Percentiles rank a stretch among this genome's conserved stretches.
phyloP scores from a whole-genome alignment of 2,329 filamentous ascomycete genomes.

The Botrytis fragariae region DNA sequence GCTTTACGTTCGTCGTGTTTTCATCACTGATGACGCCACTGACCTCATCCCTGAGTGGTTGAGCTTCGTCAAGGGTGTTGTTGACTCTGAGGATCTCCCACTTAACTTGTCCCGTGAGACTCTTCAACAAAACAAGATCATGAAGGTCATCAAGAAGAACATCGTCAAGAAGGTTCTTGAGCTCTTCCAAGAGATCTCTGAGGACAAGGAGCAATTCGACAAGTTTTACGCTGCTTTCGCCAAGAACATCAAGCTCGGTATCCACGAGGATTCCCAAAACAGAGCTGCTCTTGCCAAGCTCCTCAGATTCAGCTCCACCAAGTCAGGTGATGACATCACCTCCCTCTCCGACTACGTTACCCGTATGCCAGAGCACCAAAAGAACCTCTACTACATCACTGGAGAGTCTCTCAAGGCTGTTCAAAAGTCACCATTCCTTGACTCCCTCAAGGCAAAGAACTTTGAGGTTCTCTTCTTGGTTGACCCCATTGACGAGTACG shows the following conservation, averaged over 20 bases:
- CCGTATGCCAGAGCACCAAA: slow-evolving; percentile 99
- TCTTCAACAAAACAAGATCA: slow-evolving; percentile 99
- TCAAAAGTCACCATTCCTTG: slow-evolving; percentile 96
- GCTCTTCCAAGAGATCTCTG: slow-evolving; percentile 97
- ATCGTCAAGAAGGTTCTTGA: slow-evolving; percentile 99
- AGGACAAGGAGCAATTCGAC: slow-evolving; percentile 99
- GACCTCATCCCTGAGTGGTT: slow-evolving; percentile 99
- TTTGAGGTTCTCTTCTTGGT: slow-evolving; percentile 99
- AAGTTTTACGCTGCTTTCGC: slow-evolving; percentile 99
- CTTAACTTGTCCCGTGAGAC: slow-evolving; percentile 99
- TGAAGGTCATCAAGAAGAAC: slow-evolving; percentile 99
- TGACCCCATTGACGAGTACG: slow-evolving; percentile 72
- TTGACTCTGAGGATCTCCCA: slow-evolving; percentile 98
- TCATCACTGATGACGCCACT: slow-evolving; percentile 99
- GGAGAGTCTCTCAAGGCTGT: slow-evolving; percentile 99
- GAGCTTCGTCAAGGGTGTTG: slow-evolving; percentile 99
- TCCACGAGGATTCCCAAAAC: slow-evolving; percentile 99
- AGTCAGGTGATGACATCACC: slow-evolving; percentile 93
- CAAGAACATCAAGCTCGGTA: slow-evolving; percentile 99
- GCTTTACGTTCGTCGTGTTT: slow-evolving; percentile 99
- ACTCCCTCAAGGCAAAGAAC: slow-evolving; percentile 97
- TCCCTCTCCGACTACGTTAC: slow-evolving; percentile 97
- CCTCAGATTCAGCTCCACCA: slow-evolving; percentile 97
- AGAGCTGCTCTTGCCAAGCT: slow-evolving; percentile 90
- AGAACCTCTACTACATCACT: slow-evolving; percentile 99